Evolutionary conservation across 352 stramenopile species (phyloP), one percentile per base, ranked within the genome.

Genomic region (Pythium sp.): DNA sequence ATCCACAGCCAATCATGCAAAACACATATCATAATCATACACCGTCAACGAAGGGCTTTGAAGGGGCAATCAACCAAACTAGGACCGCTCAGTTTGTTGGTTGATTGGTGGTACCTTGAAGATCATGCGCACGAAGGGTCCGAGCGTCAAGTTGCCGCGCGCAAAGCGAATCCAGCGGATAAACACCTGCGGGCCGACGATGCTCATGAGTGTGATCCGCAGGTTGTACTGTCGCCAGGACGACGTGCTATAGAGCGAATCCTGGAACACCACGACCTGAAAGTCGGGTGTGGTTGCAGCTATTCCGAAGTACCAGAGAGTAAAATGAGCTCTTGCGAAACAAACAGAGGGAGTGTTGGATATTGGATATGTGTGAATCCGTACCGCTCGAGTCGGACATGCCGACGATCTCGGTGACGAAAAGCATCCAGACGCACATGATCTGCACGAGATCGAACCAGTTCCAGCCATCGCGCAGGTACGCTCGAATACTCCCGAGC

Each of bases 121-220:
- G 59, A 94, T 92, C 86, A 94, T 94, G 14, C 84, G 86, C 58
- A 93, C 86, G 69, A 94, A 94, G 5, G 84, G 86, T 0, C 86
- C 86, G 11, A 94, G 72, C 6, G 73, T 76, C 53, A 78, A 69
- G 34, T 86, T 93, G 26, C 85, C 85, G 57, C 87, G 80, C 9
- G 83, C 84, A 68, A 93, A 93, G 61, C 89, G 84, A 62, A 94
- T 90, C 83, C 86, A 94, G 9, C 86, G 86, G 47, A 94, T 77
- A 62, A 92, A 93, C 20, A 94, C 87, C 64, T 91, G 82, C 11
- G 83, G 84, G 0, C 83, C 86, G 15, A 92, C 80, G 47, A 93
- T 91, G 67, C 78, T 87, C 82, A 93, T 91, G 15, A 94, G 62
- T 20, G 84, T 92, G 38, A 81, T 91, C 20, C 83, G 86, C 8